phyloP scores from a whole-genome alignment of 352 stramenopile genomes.

The Pythium coloratum region DNA sequence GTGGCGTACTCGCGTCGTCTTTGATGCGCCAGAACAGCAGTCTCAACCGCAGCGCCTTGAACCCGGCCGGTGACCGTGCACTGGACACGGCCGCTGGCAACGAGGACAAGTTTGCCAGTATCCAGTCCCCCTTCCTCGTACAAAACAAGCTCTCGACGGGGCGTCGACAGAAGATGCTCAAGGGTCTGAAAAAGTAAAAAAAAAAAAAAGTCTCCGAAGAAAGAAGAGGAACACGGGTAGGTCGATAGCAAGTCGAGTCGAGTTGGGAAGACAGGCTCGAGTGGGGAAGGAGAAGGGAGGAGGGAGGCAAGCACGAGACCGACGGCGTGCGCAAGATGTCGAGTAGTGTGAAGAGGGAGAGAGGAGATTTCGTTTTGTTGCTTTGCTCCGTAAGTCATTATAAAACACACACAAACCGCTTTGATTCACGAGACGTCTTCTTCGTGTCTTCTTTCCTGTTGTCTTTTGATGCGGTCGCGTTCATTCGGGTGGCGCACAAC shows the following conservation, averaged over 20 bases:
- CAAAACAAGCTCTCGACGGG: constrained; percentile 87
- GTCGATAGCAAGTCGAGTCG: constrained; percentile 5
- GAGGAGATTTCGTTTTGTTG: constrained; percentile 11
- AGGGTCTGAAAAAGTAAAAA: constrained; percentile 85
- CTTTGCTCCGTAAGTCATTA: constrained; percentile 20
- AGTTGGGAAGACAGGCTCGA: neutral
- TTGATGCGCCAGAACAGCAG: constrained; percentile 44
- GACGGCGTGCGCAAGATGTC: neutral
- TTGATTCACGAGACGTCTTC: neutral
- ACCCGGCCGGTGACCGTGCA: constrained; percentile 22
- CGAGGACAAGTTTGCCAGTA: constrained; percentile 85
- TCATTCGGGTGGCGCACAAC: constrained; percentile 17
- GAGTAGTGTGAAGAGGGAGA: neutral
- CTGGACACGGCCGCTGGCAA: constrained; percentile 47
- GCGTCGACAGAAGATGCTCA: constrained; percentile 87
- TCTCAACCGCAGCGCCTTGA: constrained; percentile 63
- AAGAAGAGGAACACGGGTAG: constrained; percentile 3
- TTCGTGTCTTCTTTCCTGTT: neutral
- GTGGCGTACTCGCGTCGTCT: constrained; percentile 24
- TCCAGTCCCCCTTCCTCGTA: constrained; percentile 83
- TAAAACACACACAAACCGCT: constrained; percentile 12
- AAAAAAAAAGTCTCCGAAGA: neutral
- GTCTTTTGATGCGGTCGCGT: neutral
- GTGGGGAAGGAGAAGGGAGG: neutral
- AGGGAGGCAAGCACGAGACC: neutral